Conservation (phyloP, 2,329 filamentous ascomycete genomes). For the Polychaeton citri region DNA sequence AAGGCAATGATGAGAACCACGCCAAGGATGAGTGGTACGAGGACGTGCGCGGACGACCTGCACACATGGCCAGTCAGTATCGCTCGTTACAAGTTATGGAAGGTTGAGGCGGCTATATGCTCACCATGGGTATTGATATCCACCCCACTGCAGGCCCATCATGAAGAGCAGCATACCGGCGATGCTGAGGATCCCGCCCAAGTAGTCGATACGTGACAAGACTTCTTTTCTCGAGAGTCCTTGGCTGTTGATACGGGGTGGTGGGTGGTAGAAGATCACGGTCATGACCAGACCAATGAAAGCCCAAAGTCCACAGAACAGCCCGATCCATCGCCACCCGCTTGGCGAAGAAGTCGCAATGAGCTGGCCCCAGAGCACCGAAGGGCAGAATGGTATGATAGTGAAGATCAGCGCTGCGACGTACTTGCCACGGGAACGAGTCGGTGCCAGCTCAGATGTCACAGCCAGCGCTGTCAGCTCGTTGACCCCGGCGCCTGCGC, state of each 20-base stretch:
- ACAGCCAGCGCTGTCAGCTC: conserved; percentile 56
- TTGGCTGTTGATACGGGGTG: conserved; percentile 30
- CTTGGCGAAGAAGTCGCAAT: conserved; percentile 32
- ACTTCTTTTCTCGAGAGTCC: conserved; percentile 29
- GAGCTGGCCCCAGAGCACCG: conserved; percentile 49
- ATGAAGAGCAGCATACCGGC: conserved; percentile 39
- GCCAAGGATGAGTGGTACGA: conserved; percentile 21
- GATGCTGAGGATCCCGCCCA: conserved; percentile 39
- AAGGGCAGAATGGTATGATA: conserved; percentile 49
- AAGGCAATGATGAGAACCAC: conserved; percentile 18
- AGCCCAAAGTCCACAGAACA: conserved; percentile 40
- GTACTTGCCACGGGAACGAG: conserved; percentile 50
- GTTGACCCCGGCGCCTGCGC: conserved; percentile 52
- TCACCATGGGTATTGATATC: no score
- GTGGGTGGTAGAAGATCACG: conserved; percentile 41
- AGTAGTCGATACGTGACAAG: conserved; percentile 34
- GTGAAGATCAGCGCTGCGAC: conserved; percentile 47
- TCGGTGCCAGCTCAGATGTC: conserved; percentile 54
- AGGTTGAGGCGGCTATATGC: no score
- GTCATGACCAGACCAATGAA: conserved; percentile 39
- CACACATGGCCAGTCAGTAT: no score
- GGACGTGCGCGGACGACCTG: conserved; percentile 19
- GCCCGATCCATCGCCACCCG: conserved; percentile 45
- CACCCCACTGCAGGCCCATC: conserved; percentile 26
- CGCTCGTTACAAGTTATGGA: no score